These are phyloP conservation scores for Pyrus betulifolia DNA, from an alignment of 306 rosid genomes.

Conservation along the genomic window DNA sequence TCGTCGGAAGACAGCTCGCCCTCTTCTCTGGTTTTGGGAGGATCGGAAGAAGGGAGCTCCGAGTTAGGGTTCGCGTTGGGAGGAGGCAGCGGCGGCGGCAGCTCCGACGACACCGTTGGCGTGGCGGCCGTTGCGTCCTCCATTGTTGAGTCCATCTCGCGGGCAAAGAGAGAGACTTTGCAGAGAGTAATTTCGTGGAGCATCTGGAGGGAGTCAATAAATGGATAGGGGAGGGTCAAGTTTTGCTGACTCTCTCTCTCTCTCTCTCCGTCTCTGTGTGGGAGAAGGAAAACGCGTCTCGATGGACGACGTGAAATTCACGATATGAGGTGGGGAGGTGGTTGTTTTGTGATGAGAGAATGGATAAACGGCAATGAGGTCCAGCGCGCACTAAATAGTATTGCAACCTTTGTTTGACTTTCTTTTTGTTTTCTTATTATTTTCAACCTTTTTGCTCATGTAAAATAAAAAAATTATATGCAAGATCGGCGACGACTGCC, in stretches of 20 bases:
- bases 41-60: slow-evolving; percentile 7
- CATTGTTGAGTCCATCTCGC: background rate
- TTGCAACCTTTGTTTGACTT: no score
- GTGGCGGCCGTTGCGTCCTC: slow-evolving; percentile 22
- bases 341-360: background rate
- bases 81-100: no score
- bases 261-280: background rate
- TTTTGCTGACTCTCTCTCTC: background rate
- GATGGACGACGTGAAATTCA: background rate
- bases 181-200: background rate
- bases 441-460: no score
- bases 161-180: background rate
- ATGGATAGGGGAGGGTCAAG: background rate
- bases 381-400: no score
- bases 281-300: no score
- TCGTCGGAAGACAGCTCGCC: slow-evolving; percentile 74
- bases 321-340: no score
- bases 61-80: background rate
- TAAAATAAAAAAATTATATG: no score
- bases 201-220: background rate
- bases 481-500: no score
- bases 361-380: no score
- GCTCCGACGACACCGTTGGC: background rate
- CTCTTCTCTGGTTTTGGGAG: slow-evolving; percentile 59
- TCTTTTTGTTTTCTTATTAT: no score